Percentiles rank a stretch among this genome's conserved stretches.
Conservation (phyloP, 176 grass and related monocot genomes). For the Poa annua region DNA sequence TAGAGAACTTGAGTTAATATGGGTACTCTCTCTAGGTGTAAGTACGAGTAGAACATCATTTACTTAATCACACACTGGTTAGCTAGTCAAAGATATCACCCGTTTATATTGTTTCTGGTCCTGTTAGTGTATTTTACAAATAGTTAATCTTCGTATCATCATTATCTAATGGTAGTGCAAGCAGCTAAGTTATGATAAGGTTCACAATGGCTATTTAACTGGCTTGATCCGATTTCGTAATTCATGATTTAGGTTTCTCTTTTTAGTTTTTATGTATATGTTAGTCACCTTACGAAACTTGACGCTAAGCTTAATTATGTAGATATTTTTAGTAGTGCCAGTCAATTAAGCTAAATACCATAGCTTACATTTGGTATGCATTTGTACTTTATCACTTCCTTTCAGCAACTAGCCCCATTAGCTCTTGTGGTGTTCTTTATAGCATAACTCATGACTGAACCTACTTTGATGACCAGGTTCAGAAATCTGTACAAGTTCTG, state of each 20-base stretch:
- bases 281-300: not conserved
- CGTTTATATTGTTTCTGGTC: not conserved
- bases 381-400: not conserved
- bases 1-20: not conserved
- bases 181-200: constrained; percentile 10
- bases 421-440: constrained; percentile 6
- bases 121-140: not conserved
- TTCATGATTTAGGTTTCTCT: not conserved
- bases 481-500: constrained; percentile 75
- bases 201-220: not conserved
- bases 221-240: not conserved
- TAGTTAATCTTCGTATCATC: not conserved
- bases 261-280: not conserved
- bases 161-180: not conserved
- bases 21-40: not conserved
- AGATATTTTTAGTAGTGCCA: not conserved
- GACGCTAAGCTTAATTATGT: not conserved
- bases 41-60: not conserved
- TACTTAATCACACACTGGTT: not conserved
- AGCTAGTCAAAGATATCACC: not conserved
- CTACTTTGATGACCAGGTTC: constrained; percentile 64
- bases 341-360: not conserved
- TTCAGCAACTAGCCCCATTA: not conserved
- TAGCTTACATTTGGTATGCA: not conserved
- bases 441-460: not conserved